These are phyloP conservation scores for Penicillium aurantiogriseum DNA, from an alignment of 2,329 filamentous ascomycete species.

Conservation along the genomic window DNA sequence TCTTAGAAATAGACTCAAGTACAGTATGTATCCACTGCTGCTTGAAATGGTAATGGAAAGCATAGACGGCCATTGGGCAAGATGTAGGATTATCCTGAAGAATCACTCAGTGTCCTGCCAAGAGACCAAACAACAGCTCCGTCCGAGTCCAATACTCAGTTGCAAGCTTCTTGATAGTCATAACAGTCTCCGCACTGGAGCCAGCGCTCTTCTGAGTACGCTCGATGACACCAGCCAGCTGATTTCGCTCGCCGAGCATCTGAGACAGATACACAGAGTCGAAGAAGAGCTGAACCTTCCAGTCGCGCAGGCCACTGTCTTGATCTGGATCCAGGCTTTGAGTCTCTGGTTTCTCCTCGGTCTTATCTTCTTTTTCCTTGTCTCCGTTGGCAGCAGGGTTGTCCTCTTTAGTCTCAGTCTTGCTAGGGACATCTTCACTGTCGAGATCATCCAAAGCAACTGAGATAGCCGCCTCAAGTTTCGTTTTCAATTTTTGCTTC, in stretches of 20 bases:
- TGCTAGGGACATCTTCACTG: not conserved
- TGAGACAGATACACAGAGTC: slow-evolving; percentile 36
- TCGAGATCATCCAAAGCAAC: slow-evolving; percentile 26
- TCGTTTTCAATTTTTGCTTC: slow-evolving; percentile 56
- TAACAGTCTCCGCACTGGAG: slow-evolving; percentile 49
- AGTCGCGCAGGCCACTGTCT: slow-evolving; percentile 27
- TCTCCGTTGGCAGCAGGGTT: not conserved
- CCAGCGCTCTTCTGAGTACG: slow-evolving; percentile 49
- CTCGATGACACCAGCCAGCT: slow-evolving; percentile 50
- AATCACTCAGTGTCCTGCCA: slow-evolving; percentile 45
- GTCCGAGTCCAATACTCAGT: slow-evolving; percentile 82
- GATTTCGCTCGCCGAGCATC: slow-evolving; percentile 32
- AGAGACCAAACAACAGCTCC: slow-evolving; percentile 74
- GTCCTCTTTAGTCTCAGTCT: not conserved
- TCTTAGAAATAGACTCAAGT: not conserved
- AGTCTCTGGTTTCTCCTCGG: not conserved
- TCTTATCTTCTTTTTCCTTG: slow-evolving; percentile 4
- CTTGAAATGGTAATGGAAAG: not conserved
- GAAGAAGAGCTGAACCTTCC: slow-evolving; percentile 40
- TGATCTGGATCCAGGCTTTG: not conserved
- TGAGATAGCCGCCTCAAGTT: slow-evolving; percentile 42
- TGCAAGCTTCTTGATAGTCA: slow-evolving; percentile 60
- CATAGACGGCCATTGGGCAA: not conserved
- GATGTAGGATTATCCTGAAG: not conserved
- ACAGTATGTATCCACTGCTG: not conserved